Conservation (phyloP, 257 asterid species). For the Fraxinus quadrangulata region DNA sequence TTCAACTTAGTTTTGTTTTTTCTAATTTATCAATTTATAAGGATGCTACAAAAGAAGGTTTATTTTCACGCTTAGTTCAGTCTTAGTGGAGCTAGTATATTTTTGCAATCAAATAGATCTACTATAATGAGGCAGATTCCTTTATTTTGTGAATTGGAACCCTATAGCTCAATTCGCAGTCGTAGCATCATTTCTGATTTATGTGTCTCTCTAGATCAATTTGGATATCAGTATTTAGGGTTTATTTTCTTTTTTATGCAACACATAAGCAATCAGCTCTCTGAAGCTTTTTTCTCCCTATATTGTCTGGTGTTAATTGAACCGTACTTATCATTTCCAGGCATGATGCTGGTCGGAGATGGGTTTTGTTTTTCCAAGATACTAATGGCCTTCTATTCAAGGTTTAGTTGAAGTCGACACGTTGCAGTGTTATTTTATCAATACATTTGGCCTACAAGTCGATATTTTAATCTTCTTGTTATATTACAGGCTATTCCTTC, state of each 20-base stretch:
- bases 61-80: background rate
- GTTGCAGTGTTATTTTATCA: slow-evolving; percentile 15
- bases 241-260: background rate
- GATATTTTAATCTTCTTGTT: slow-evolving; percentile 17
- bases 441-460: background rate
- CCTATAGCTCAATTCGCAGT: background rate
- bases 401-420: slow-evolving; percentile 46
- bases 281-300: slow-evolving; percentile 10
- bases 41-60: background rate
- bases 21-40: no score
- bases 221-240: background rate
- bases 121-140: background rate
- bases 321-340: slow-evolving; percentile 40
- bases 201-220: background rate
- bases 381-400: slow-evolving; percentile 97
- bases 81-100: background rate
- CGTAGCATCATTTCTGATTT: background rate
- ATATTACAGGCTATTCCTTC: slow-evolving; percentile 83
- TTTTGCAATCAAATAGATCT: background rate
- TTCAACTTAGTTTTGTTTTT: background rate
- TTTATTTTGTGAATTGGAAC: no score
- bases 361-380: slow-evolving; percentile 98
- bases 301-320: slow-evolving; percentile 24
- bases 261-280: background rate
- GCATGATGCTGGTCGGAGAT: slow-evolving; percentile 79